Evolutionary conservation across 495 filamentous ascomycete genomes (phyloP), one percentile per base, ranked within the genome.

Genomic region (Letharia lupina): DNA sequence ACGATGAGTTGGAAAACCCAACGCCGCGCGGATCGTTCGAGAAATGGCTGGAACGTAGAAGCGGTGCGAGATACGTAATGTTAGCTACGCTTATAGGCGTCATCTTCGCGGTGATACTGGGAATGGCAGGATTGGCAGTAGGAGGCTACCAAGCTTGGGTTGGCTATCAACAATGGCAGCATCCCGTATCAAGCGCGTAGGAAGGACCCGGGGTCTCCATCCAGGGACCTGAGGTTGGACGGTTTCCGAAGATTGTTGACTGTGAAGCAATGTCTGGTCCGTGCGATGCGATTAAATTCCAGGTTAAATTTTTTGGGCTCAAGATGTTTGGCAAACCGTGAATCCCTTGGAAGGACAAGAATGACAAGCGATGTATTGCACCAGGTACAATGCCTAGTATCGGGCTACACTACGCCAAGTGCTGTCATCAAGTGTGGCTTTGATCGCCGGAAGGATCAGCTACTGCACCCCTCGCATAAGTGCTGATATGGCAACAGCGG

Each of bases 71-170:
- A 60, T 74, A 77, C 61, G 67, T 77, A 4, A 75, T 77, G 72
- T 68, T 76, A 67, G 77, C 73, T 12, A 78, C 76, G 1, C 57
- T 79, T 3, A 68, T 68, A 45, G 77, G 77, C 4, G 74, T 79
- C 0, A 42, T 72, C n/a, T 61, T 75, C 57, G 69, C 69, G 40
- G 67, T 71, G 28, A 54, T 69, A 15, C 42, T 69, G 18, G 69
- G 69, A 20, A 63, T 69, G 42, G 63, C 65, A n/a, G 69, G 69
- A n/a, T 48, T 71, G 41, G 69, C 64, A 42, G 67, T 69, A 4
- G 45, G 57, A n/a, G 66, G 45, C 12, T 71, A 67, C 37, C 69
- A 71, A 59, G 69, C 69, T 35, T 71, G 69, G 69, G 64, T 71
- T 28, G 63, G 37, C 37, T 71, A 67, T 35, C 69, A 71, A 50